These are phyloP conservation scores for Salix arbutifolia DNA, from an alignment of 345 rosid species.

Conservation along the genomic window DNA sequence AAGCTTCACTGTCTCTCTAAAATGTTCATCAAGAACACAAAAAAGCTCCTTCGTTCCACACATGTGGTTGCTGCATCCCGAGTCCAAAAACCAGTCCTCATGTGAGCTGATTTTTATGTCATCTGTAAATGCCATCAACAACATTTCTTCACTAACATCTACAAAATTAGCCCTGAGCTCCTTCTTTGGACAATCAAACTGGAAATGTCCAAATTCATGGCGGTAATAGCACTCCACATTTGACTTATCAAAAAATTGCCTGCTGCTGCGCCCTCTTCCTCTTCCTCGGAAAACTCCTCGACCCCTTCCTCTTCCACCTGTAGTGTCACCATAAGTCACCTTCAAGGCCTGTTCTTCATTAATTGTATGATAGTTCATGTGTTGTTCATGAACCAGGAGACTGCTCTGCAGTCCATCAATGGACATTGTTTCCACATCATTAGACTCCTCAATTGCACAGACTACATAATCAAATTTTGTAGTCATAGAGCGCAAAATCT, in stretches of 20 bases:
- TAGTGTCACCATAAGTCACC: neutral
- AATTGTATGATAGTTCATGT: neutral
- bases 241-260: neutral
- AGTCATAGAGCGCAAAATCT: neutral
- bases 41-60: neutral
- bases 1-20: neutral
- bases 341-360: neutral
- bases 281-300: neutral
- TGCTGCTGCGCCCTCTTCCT: neutral
- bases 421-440: neutral
- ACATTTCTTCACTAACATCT: neutral
- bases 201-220: neutral
- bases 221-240: neutral
- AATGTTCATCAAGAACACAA: neutral
- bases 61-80: neutral
- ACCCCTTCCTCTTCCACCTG: neutral
- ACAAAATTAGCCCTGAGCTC: neutral
- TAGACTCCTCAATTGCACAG: neutral
- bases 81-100: neutral
- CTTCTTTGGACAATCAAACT: neutral
- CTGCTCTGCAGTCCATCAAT: neutral
- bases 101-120: too few relatives aligned
- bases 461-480: neutral
- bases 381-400: neutral
- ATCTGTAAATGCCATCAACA: neutral